phyloP scores from a whole-genome alignment of 2,329 filamentous ascomycete genomes.

The Rachicladosporium sp. region DNA sequence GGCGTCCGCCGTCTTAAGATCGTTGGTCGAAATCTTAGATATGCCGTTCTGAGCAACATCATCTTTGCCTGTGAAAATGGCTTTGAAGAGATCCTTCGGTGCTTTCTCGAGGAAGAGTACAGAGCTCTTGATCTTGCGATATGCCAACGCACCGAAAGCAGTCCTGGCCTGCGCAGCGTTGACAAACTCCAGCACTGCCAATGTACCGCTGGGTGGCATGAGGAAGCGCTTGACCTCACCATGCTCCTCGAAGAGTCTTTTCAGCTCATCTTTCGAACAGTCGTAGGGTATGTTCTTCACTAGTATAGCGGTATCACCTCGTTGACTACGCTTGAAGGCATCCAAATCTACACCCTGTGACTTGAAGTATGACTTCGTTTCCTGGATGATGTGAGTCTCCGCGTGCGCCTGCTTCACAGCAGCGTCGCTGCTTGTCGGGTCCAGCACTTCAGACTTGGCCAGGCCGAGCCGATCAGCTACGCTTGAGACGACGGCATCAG shows the following conservation, averaged over 20 bases:
- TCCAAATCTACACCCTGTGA: conserved; percentile 83
- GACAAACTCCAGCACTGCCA: conserved; percentile 82
- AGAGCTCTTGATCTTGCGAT: conserved; percentile 81
- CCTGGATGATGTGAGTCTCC: conserved; percentile 90
- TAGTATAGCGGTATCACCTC: conserved; percentile 76
- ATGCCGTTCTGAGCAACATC: conserved; percentile 23
- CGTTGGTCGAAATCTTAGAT: conserved; percentile 54
- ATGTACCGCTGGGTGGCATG: conserved; percentile 86
- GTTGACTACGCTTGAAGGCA: conserved; percentile 72
- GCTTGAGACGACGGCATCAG: conserved; percentile 81
- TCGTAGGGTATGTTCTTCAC: conserved; percentile 92
- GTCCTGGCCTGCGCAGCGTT: conserved; percentile 67
- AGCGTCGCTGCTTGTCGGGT: conserved; percentile 86
- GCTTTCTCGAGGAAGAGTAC: conserved; percentile 90
- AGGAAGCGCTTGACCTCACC: conserved; percentile 70
- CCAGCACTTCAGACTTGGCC: conserved; percentile 79
- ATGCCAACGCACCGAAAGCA: conserved; percentile 75
- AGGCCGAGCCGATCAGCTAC: conserved; percentile 78
- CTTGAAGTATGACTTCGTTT: conserved; percentile 84
- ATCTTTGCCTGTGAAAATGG: conserved; percentile 9
- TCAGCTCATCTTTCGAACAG: conserved; percentile 65
- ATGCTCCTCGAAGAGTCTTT: conserved; percentile 71
- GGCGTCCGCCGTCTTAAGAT: conserved; percentile 46
- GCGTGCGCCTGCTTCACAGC: conserved; percentile 94
- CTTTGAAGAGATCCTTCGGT: conserved; percentile 64